Evolutionary conservation across 306 rosid genomes (phyloP), one percentile per base, ranked within the genome.

Genomic region (Adenanthera pavonina): DNA sequence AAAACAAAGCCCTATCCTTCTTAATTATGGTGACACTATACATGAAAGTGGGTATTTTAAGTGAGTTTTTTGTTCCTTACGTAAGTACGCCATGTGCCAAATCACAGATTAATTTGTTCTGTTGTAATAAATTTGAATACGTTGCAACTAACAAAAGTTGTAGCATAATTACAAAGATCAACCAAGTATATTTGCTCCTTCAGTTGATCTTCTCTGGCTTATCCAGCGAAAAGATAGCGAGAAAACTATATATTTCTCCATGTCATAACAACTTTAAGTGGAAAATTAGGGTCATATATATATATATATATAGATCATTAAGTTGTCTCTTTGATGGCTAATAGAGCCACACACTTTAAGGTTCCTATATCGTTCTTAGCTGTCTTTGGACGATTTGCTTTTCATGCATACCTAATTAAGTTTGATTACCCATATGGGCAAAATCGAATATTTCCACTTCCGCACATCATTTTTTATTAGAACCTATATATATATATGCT

Each of bases 381-480:
- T 86, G 87, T 86, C 43, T 25, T 5, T 13, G 78, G 74, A 84
- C 82, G 76, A 33, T 41, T 36, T 49, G 80, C 68, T 86, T 86
- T 38, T 38, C 41, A 38, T 38, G 41, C 41, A 38, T 5, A 38
- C 41, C 3, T 5, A 38, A 3, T 2, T 47, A 79, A 62, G 84
- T 64, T 41, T 68, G 41, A n/a, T 36, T 43, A 56, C 25, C 89
- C 69, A 77, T 7, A 78, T 53, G 56, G 68, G 46, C 79, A 74
- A 86, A 73, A 20, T 38, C 20, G 70, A 70, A 80, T 80, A 72
- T 60, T 80, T 72, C 81, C 66, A 59, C 51, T 53, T 57, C 53
- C 36, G 10, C 53, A 36, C 36, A 41, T 64, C 17, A 74, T 13
- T 51, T 19, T 74, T 19, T 19, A 6, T 40, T 10, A n/a, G 67